Evolutionary conservation across 257 asterid genomes (phyloP).

Genomic region (Solanum bukasovii): DNA sequence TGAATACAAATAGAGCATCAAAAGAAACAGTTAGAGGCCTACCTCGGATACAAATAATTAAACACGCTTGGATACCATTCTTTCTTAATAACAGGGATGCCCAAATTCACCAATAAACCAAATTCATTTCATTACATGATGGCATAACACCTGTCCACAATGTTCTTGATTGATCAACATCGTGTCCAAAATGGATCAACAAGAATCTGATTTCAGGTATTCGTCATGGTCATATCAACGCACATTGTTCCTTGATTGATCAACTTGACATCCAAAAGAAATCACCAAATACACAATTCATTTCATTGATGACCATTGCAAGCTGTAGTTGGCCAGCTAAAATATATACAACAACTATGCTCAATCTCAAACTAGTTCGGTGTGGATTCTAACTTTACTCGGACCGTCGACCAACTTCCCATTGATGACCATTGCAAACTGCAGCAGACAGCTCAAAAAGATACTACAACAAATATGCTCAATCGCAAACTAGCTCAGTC

Average conservation of each 20-base stretch:
- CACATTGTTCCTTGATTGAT: neutral
- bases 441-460: neutral
- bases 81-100: neutral
- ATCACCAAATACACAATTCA: neutral
- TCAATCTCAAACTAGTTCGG: neutral
- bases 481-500: neutral
- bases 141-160: neutral
- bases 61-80: neutral
- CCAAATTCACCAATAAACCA: neutral
- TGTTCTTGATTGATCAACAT: neutral
- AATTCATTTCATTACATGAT: neutral
- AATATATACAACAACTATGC: neutral
- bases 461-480: neutral
- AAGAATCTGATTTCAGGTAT: neutral
- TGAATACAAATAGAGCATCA: neutral
- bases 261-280: neutral
- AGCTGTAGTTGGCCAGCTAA: neutral
- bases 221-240: neutral
- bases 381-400: neutral
- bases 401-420: neutral
- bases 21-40: neutral
- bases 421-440: neutral
- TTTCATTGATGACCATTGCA: neutral
- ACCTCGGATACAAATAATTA: neutral
- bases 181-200: neutral